Base-by-base conservation (phyloP, 179 eudicot genomes). In the Corrigiola litoralis region DNA sequence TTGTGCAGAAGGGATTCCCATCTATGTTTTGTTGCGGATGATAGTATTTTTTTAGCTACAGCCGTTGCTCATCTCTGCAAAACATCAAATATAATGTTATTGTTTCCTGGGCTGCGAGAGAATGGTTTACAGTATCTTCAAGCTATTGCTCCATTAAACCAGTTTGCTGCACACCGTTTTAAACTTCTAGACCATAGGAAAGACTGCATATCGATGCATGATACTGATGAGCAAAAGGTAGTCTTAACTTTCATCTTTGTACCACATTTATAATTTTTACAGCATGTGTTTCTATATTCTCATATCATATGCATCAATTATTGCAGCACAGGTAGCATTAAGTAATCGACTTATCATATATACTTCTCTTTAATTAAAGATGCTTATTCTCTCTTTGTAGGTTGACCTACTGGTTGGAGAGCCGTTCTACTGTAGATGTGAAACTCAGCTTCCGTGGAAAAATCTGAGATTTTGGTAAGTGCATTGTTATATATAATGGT, bases 361-460 rank as follows among this genome's bases (percentile, higher is more conserved):
- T 42, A 33, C 36, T 11, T 41, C 4, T 40, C 49, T 44, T 42
- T 29, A 34, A 28, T 60, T 58, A n/a, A 49, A 14, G 36, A 41
- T 74, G 36, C 59, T 72, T 36, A 24, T 59, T 41, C 60, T 54
- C 48, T 16, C 34, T 73, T 18, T 71, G 77, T 82, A 92, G 98
- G 82, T 89, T 71, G 86, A 89, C 61, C 66, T 92, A 21, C 78
- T 92, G 47, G 72, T 85, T 74, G 98, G 84, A 48, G 98, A 92
- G 79, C 98, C 96, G n/a, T 92, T 85, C 75, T 92, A 92, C 71
- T 72, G 77, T 71, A 96, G 98, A 51, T 76, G 73, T 59, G 95
- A 92, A 0, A 66, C 55, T 67, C 70, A 75, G 74, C 95, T 92
- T 70, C 98, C 98, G 47, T 92, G 98, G 98, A 87, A 85, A 71